Evolutionary conservation across 192 early-diverging fungal species (phyloP), one percentile per base, ranked within the genome.

Genomic region (Coemansia sp.): DNA sequence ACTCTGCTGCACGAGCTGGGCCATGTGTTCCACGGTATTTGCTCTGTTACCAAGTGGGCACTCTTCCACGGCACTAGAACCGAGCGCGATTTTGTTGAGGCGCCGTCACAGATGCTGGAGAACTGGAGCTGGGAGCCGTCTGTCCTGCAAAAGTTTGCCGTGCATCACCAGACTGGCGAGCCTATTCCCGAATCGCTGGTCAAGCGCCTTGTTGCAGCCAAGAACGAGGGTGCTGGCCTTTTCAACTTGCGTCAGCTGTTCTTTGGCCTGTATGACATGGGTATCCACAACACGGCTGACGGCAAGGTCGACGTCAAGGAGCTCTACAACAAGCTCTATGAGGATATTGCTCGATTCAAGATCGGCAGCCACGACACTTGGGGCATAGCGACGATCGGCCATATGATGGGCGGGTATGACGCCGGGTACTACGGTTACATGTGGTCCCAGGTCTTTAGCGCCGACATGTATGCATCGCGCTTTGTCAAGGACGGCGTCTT

Each of bases 1-100:
- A 95, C 94, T 4, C 87, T 91, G 55, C 91, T 93, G 85, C 94
- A 95, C 67, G 94, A 95, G 78, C 85, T 95, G 69, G 94, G 91
- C 44, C 87, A 90, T 66, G 85, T 85, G 19, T 86, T 88, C 66
- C 84, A 85, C 74, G 76, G 77, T 19, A 67, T 94, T 25, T 93
- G 91, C 78, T 90, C 90, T 27, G 72, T 85, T 38, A 93, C 92
- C n/a, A 91, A 88, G 75, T 91, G 85, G 63, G 84, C 85, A 1
- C 78, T 89, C 0, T 91, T 94, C 72, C 91, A 94, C 39, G 93
- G 92, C 53, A 92, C 92, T 19, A 80, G 79, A 45, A 84, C 91
- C 42, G 91, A 93, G 65, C 75, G 87, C 62, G 94, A 95, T 76
- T 95, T 95, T 85, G 90, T 95, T 25, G 94, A 95, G 85, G 91